Conservation (phyloP, 257 asterid species). For the Penstemon barbatus region DNA sequence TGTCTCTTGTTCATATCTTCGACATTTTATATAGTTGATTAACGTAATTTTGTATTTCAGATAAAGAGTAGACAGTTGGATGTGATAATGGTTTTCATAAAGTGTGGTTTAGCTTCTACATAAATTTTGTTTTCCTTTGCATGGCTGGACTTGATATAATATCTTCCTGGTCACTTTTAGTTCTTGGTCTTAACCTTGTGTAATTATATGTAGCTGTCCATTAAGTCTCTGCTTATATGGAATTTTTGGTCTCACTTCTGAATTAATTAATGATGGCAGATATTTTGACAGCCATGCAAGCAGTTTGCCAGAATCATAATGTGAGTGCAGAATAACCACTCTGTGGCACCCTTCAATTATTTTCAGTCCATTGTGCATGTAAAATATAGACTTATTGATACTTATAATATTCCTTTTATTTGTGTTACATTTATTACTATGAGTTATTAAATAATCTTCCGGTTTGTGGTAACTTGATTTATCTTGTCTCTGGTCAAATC, state of each 20-base stretch:
- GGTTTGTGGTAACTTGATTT: conserved; percentile 13
- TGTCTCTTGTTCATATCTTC: conserved; percentile 14
- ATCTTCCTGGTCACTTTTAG: conserved; percentile 14
- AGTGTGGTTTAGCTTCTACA: conserved; percentile 19
- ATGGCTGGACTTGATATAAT: conserved; percentile 10
- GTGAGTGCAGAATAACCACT: conserved; percentile 54
- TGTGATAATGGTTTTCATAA: conserved; percentile 12
- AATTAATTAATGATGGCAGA: conserved; percentile 52
- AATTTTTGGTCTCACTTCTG: conserved; percentile 26
- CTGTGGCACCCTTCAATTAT: conserved; percentile 17
- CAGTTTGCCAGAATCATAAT: conserved; percentile 69
- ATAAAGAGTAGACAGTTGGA: neutral
- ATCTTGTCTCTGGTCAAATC: conserved; percentile 20
- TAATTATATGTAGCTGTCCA: conserved; percentile 17
- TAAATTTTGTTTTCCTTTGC: neutral
- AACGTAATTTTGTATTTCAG: conserved; percentile 12
- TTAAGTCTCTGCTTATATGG: conserved; percentile 20
- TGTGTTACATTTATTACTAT: conserved; percentile 1
- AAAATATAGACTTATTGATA: conserved; percentile 9
- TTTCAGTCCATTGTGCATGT: conserved; percentile 16
- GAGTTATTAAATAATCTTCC: conserved; percentile 21
- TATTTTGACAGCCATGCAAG: conserved; percentile 68
- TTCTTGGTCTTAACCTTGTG: conserved; percentile 24
- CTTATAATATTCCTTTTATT: neutral
- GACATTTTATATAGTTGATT: conserved; percentile 3